These are phyloP conservation scores for Escovopsis sp. DNA, from an alignment of 2,329 filamentous ascomycete genomes.

Conservation along the genomic window DNA sequence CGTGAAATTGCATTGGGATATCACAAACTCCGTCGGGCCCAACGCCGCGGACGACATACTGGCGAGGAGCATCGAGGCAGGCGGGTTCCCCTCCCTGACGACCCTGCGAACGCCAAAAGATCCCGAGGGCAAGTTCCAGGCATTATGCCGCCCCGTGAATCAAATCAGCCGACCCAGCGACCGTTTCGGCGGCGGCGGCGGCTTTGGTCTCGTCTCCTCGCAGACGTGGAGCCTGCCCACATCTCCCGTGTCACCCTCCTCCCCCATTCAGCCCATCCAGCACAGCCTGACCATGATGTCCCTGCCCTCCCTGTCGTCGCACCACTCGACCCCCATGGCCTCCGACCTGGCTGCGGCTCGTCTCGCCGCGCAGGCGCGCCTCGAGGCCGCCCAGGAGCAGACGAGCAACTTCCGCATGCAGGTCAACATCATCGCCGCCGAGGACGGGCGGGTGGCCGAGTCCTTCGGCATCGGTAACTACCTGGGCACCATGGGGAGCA, in stretches of 20 bases:
- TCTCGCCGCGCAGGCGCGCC: conserved; percentile 48
- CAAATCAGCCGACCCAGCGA: conserved; percentile 37
- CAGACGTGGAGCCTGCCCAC: conserved; percentile 10
- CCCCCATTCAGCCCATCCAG: conserved; percentile 14
- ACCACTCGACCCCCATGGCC: conserved; percentile 13
- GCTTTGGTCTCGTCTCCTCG: conserved; percentile 2
- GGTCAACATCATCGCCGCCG: conserved; percentile 44
- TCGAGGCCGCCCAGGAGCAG: conserved; percentile 41
- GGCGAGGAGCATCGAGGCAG: conserved; percentile 44
- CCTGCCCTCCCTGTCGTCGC: conserved; percentile 13
- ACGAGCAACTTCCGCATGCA: conserved; percentile 35
- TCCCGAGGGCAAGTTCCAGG: conserved; percentile 53
- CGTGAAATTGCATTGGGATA: conserved; percentile 47
- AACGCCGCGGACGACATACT: conserved; percentile 46
- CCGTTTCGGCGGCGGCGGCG: conserved; percentile 21
- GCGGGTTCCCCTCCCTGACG: conserved; percentile 47
- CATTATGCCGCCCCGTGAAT: conserved; percentile 48
- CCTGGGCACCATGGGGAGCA: conserved; percentile 43
- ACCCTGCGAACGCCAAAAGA: conserved; percentile 52
- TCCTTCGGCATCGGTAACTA: conserved; percentile 44
- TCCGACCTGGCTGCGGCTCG: conserved; percentile 38
- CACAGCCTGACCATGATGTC: conserved; percentile 23
- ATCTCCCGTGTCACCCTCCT: conserved; percentile 13
- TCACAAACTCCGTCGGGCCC: conserved; percentile 32
- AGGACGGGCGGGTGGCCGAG: conserved; percentile 35